Conservation (phyloP, 169 alveolate genomes). For the Plasmodium yoelii region DNA sequence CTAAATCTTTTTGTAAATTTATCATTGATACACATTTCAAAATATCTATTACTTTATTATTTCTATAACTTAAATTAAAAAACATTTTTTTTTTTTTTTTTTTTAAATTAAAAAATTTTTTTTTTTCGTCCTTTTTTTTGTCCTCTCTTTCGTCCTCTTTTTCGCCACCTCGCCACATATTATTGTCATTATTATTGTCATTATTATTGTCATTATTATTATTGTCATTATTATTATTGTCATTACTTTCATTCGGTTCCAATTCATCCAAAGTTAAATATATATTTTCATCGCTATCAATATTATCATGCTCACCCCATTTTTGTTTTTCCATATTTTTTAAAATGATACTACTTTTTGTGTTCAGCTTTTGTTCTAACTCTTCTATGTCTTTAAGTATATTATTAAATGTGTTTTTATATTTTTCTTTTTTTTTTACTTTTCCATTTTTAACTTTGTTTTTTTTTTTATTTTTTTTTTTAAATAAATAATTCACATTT, state of each 20-base stretch:
- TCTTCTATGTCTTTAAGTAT: constrained; percentile 36
- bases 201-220: too few species aligned
- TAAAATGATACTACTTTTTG: constrained; percentile 17
- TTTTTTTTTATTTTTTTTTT: constrained; percentile 3
- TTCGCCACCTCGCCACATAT: not conserved
- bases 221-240: too few species aligned
- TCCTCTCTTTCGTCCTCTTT: too few species aligned
- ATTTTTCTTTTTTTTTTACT: not conserved
- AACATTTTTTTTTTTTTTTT: constrained; percentile 27
- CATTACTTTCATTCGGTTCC: not conserved
- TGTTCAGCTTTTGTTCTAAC: constrained; percentile 22
- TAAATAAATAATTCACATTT: constrained; percentile 28
- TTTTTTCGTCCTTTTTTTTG: too few species aligned
- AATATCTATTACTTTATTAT: constrained; percentile 8
- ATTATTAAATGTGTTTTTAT: constrained; percentile 20
- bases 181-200: too few species aligned
- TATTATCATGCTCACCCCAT: not conserved
- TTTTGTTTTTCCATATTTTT: constrained; percentile 1
- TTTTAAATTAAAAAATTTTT: not conserved
- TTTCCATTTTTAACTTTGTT: not conserved
- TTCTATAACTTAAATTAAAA: constrained; percentile 9
- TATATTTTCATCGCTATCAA: not conserved
- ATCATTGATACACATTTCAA: constrained; percentile 7
- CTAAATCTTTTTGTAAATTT: constrained; percentile 36
- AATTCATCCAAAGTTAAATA: not conserved